Conservation (phyloP, 139 green algal genomes). For the Chlorella sp. region DNA sequence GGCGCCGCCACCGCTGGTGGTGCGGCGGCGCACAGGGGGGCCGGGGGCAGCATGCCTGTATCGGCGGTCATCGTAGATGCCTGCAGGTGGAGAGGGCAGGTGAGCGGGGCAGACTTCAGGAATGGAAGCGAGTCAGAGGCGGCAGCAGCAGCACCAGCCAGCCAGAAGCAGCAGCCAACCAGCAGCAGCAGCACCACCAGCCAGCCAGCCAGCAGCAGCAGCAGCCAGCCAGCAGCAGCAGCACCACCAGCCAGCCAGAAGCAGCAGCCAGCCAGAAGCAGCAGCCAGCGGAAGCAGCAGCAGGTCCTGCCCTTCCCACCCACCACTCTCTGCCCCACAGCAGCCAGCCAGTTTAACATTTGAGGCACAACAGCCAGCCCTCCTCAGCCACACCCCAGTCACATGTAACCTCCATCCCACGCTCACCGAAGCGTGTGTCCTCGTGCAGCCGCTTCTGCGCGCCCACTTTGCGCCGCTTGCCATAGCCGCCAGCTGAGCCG, state of each 20-base stretch:
- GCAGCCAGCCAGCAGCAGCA: background rate
- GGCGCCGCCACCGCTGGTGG: background rate
- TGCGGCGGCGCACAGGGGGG: background rate
- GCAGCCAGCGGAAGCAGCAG: background rate
- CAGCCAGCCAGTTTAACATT: background rate
- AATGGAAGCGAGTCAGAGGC: background rate
- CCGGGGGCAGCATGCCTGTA: background rate
- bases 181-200: background rate
- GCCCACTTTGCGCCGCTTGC: conserved; percentile 18
- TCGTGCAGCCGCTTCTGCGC: conserved; percentile 33
- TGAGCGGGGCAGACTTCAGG: too few species aligned
- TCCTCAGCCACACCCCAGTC: too few species aligned
- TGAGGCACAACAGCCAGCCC: background rate
- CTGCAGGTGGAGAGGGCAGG: background rate
- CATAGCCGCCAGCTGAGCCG: background rate
- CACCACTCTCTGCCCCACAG: background rate
- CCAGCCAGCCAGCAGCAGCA: background rate
- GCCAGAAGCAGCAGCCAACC: background rate
- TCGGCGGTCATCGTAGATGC: conserved; percentile 27
- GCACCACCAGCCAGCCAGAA: background rate
- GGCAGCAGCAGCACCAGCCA: background rate
- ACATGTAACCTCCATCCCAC: too few species aligned
- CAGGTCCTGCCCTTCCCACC: background rate
- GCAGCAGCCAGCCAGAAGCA: background rate
- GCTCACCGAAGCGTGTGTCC: conserved; percentile 28